Evolutionary conservation across 2,329 filamentous ascomycete species (phyloP).

Genomic region (Botryosphaeria agaves): DNA sequence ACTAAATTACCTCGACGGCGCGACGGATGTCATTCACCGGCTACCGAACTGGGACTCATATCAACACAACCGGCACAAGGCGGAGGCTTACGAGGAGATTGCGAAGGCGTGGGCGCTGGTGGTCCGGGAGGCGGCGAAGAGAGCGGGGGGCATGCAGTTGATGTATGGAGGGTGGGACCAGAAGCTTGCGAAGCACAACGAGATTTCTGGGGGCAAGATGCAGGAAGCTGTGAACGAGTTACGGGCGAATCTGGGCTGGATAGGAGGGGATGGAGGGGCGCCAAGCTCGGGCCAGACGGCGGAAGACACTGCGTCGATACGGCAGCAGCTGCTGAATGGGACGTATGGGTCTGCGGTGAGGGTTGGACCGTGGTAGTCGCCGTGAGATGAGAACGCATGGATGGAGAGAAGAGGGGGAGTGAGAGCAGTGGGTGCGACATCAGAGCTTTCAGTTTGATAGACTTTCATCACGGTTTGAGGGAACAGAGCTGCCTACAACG

Average conservation of each 20-base stretch:
- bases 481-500: too few species aligned
- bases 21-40: constrained; percentile 76
- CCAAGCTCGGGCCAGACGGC: constrained; percentile 13
- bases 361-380: too few species aligned
- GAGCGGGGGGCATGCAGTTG: constrained; percentile 66
- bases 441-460: too few species aligned
- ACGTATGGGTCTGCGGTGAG: constrained; percentile 26
- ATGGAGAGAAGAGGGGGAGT: too few species aligned
- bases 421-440: too few species aligned
- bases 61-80: constrained; percentile 80
- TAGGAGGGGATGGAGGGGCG: constrained; percentile 30
- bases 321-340: constrained; percentile 26
- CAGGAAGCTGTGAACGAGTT: constrained; percentile 65
- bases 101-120: constrained; percentile 85
- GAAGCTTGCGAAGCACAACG: constrained; percentile 71
- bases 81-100: constrained; percentile 92
- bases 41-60: constrained; percentile 84
- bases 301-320: constrained; percentile 28
- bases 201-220: constrained; percentile 68
- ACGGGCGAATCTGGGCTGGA: constrained; percentile 60
- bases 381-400: too few species aligned
- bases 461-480: too few species aligned
- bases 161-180: constrained; percentile 89
- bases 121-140: constrained; percentile 78
- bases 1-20: constrained; percentile 73